Conservation (phyloP, 2,329 filamentous ascomycete species). For the Plectosphaerella sp. region DNA sequence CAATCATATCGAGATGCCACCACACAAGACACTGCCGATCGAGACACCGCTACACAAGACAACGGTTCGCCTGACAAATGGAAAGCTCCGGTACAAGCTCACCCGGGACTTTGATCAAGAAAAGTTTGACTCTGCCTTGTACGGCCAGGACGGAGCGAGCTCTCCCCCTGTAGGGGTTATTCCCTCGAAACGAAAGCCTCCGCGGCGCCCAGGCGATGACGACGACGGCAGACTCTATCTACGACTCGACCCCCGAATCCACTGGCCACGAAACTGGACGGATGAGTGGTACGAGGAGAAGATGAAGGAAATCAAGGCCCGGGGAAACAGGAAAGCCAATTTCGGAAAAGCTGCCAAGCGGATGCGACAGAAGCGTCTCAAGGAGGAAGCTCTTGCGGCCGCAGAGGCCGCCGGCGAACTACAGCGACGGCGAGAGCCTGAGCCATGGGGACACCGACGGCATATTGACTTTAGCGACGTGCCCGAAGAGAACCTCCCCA, state of each 20-base stretch:
- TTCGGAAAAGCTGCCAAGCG: slow-evolving; percentile 41
- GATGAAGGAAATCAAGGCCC: slow-evolving; percentile 41
- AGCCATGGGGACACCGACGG: slow-evolving; percentile 21
- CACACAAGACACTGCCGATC: too few species aligned
- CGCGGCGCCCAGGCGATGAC: slow-evolving; percentile 11
- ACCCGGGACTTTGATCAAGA: slow-evolving; percentile 5
- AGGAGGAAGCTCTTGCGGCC: slow-evolving; percentile 10
- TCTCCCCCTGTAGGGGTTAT: slow-evolving; percentile 7
- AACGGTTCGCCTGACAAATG: too few species aligned
- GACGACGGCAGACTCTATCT: slow-evolving; percentile 31
- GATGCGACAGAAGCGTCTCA: slow-evolving; percentile 23
- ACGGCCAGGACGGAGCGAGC: slow-evolving; percentile 8
- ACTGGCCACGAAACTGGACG: slow-evolving; percentile 38
- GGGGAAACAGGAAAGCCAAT: slow-evolving; percentile 45
- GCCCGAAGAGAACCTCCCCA: slow-evolving; percentile 34
- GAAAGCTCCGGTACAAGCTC: neutral
- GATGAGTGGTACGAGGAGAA: slow-evolving; percentile 43
- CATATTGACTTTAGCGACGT: slow-evolving; percentile 31
- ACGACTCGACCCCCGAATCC: slow-evolving; percentile 45
- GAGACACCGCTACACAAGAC: too few species aligned
- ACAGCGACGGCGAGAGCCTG: slow-evolving; percentile 14
- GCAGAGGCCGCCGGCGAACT: neutral
- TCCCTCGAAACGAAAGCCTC: neutral
- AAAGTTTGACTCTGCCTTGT: slow-evolving; percentile 13
- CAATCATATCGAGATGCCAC: too few species aligned